Percentiles rank a stretch among this genome's conserved stretches.
Conservation (phyloP, 2,329 filamentous ascomycete genomes). For the Colletotrichum scovillei region DNA sequence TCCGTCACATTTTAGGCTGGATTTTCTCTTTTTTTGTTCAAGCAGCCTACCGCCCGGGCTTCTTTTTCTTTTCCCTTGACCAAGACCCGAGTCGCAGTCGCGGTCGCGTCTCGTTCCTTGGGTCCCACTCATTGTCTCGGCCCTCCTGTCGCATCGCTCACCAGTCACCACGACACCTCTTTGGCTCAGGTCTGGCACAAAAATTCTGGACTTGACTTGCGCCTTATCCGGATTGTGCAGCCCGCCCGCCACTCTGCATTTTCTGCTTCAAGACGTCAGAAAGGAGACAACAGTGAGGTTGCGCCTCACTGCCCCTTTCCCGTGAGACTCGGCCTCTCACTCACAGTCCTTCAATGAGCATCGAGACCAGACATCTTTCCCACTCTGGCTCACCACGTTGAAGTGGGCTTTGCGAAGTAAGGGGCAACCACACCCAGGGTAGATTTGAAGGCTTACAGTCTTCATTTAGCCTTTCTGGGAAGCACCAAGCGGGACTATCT, state of each 20-base stretch:
- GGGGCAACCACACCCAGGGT: constrained; percentile 5
- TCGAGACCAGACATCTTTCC: constrained; percentile 2
- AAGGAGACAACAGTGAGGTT: neutral
- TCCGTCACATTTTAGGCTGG: neutral
- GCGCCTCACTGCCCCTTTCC: neutral
- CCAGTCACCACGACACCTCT: constrained; percentile 14
- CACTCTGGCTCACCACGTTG: constrained; percentile 13
- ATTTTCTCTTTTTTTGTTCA: neutral
- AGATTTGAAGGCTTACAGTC: constrained; percentile 9
- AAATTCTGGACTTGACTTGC: neutral
- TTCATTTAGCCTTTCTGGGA: constrained; percentile 16
- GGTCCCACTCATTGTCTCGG: constrained; percentile 16
- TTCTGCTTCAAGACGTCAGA: neutral
- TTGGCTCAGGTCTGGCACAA: neutral
- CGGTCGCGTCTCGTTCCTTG: constrained; percentile 24
- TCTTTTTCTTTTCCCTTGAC: neutral
- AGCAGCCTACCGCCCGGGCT: neutral
- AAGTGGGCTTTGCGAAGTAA: constrained; percentile 32
- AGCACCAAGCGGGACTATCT: constrained; percentile 20
- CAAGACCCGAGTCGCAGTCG: constrained; percentile 28
- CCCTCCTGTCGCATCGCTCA: constrained; percentile 15
- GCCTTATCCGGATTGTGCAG: neutral
- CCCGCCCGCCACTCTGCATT: neutral
- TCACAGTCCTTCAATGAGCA: constrained; percentile 16
- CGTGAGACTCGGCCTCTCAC: neutral